Evolutionary conservation across 1,284 basidiomycete genomes (phyloP), one percentile per base, ranked within the genome.

Genomic region (Sanghuangporus baumii): DNA sequence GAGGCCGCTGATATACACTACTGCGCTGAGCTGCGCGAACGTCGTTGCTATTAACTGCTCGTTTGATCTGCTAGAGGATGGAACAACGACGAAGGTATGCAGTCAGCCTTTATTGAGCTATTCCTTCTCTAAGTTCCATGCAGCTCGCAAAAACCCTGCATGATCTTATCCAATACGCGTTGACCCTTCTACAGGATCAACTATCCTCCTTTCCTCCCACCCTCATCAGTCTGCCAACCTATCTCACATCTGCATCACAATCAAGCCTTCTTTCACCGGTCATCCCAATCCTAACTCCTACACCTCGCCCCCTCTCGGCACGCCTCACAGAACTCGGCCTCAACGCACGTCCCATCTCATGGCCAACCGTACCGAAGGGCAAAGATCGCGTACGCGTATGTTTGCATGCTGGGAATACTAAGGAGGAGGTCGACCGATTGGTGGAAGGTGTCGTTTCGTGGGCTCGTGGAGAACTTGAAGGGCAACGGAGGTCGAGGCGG

Each of bases 1-100:
- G 0, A 82, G 96, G 37, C 87, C 94, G 4, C 79, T 98, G 56
- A 93, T 96, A 61, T 97, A 93, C 75, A 96, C 93, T 0, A 96
- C 94, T 0, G 85, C 91, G 0, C 80, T 93, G 66, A 86, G 88
- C 62, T 83, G 87, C 66, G 81, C 88, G 16, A 93, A 86, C 69
- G 81, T 95, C 47, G 76, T 93, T 52, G 86, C 91, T 0, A 82
- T 88, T 20, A 81, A 87, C 58, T 88, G 87, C 65, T 87, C 91
- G 0, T 90, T 96, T 72, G 90, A 93, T 69, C 74, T 93, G 70
- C 79, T 97, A 2, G 79, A 84, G 65, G 79, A 89, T 47, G 85
- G 85, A 1, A 83, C 83, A n/a, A 83, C 89, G 0, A 78, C 87
- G 64, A 67, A 77, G 70, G 85, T 84, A 63, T 67, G 71, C 67